Percentiles rank a stretch among this genome's conserved stretches.
Evolutionary conservation across 192 early-diverging fungal species (phyloP).

Genomic region (Coemansia sp.): DNA sequence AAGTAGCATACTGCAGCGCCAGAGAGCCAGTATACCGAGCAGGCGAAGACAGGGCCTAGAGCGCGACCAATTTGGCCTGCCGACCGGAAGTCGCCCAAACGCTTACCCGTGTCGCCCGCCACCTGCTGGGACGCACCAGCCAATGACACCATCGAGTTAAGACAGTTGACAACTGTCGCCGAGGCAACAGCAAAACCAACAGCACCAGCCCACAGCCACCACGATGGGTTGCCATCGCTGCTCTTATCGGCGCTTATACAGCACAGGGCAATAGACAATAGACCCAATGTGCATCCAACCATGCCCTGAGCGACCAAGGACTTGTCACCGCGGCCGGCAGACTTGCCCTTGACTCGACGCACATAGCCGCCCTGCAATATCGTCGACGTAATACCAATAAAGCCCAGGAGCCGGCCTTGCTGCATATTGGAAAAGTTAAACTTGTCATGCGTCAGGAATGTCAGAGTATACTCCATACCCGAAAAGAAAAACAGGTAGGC

Average conservation of each 20-base stretch:
- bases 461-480: slow-evolving; percentile 99
- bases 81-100: slow-evolving; percentile 85
- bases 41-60: slow-evolving; percentile 85
- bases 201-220: slow-evolving; percentile 72
- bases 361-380: slow-evolving; percentile 94
- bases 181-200: slow-evolving; percentile 88
- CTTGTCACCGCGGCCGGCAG: slow-evolving; percentile 40
- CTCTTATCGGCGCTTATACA: slow-evolving; percentile 34
- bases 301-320: slow-evolving; percentile 80
- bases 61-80: slow-evolving; percentile 91
- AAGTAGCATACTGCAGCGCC: slow-evolving; percentile 69
- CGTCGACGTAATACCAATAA: slow-evolving; percentile 86
- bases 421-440: slow-evolving; percentile 85
- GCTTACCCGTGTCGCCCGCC: slow-evolving; percentile 62
- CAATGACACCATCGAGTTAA: slow-evolving; percentile 68
- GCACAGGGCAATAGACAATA: slow-evolving; percentile 63
- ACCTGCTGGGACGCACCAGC: slow-evolving; percentile 12
- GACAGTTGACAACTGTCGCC: slow-evolving; percentile 92
- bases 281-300: slow-evolving; percentile 65
- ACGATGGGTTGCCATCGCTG: slow-evolving; percentile 5
- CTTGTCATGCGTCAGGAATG: slow-evolving; percentile 93
- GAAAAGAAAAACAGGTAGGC: slow-evolving; percentile 91
- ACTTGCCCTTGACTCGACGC: slow-evolving; percentile 70
- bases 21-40: slow-evolving; percentile 84
- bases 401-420: slow-evolving; percentile 88